These are phyloP conservation scores for Croton setiger DNA, from an alignment of 441 rosid species.

Conservation along the genomic window DNA sequence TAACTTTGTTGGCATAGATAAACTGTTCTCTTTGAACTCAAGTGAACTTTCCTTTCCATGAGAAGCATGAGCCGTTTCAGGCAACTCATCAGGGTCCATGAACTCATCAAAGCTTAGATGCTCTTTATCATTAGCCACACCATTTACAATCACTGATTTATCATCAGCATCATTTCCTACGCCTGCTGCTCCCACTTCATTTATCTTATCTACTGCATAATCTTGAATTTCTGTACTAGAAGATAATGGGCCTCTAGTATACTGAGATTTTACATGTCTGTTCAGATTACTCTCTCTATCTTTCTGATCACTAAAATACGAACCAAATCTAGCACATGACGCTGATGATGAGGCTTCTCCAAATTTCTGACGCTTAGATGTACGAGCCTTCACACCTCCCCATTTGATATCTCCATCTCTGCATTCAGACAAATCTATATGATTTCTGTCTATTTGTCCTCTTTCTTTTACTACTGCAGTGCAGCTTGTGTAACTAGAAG, in stretches of 20 bases:
- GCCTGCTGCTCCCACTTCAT: slow-evolving; percentile 26
- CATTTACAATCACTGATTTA: slow-evolving; percentile 27
- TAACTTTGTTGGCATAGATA: slow-evolving; percentile 42
- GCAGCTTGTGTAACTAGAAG: slow-evolving; percentile 28
- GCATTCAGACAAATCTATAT: slow-evolving; percentile 36
- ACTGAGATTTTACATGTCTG: slow-evolving; percentile 32
- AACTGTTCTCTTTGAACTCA: slow-evolving; percentile 37
- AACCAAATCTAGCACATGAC: slow-evolving; percentile 29
- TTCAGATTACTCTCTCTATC: slow-evolving; percentile 32
- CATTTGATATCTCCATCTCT: slow-evolving; percentile 65
- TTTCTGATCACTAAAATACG: slow-evolving; percentile 23
- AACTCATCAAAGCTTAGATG: slow-evolving; percentile 23
- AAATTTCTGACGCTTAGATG: slow-evolving; percentile 62
- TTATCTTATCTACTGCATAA: slow-evolving; percentile 19
- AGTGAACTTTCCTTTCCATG: slow-evolving; percentile 26
- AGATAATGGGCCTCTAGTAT: slow-evolving; percentile 28
- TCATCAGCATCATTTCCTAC: slow-evolving; percentile 23
- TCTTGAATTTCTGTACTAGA: slow-evolving; percentile 27
- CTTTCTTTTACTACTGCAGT: slow-evolving; percentile 26
- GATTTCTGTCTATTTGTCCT: slow-evolving; percentile 28
- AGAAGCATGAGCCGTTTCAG: slow-evolving; percentile 20
- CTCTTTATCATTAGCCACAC: slow-evolving; percentile 34
- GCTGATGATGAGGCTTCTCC: slow-evolving; percentile 45
- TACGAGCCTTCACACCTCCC: slow-evolving; percentile 89
- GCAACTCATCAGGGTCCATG: slow-evolving; percentile 26